Conservation (phyloP, 2,329 filamentous ascomycete genomes). For the Fusarium ramigenum region DNA sequence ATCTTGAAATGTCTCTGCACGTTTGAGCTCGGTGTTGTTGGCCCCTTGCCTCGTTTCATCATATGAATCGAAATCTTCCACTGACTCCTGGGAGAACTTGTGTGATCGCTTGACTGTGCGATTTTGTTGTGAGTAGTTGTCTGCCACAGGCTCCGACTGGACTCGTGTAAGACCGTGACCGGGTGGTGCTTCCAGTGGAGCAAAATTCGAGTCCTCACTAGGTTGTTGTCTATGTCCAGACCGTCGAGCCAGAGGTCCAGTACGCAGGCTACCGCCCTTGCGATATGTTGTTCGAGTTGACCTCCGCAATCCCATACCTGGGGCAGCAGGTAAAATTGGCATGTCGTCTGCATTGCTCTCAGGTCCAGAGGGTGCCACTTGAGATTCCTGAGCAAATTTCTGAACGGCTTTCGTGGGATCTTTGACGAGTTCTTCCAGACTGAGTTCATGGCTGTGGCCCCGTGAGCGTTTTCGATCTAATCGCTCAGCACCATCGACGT, state of each 20-base stretch:
- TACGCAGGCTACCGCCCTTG: constrained; percentile 83
- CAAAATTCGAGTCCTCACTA: constrained; percentile 55
- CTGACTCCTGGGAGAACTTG: constrained; percentile 58
- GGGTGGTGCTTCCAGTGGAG: constrained; percentile 56
- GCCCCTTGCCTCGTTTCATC: constrained; percentile 49
- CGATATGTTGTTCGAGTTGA: constrained; percentile 94
- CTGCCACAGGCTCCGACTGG: constrained; percentile 71
- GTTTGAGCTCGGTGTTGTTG: constrained; percentile 33
- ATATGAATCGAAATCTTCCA: constrained; percentile 58
- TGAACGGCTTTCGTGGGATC: constrained; percentile 78
- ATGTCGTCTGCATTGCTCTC: constrained; percentile 72
- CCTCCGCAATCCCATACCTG: constrained; percentile 82
- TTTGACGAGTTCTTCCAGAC: constrained; percentile 82
- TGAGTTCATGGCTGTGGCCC: constrained; percentile 68
- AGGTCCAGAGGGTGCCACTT: constrained; percentile 54
- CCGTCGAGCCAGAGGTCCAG: constrained; percentile 80
- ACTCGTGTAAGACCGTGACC: constrained; percentile 68
- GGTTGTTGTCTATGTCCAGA: constrained; percentile 70
- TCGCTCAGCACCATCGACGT: constrained; percentile 84
- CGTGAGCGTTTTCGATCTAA: constrained; percentile 78
- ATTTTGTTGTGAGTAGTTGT: constrained; percentile 68
- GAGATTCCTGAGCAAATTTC: constrained; percentile 69
- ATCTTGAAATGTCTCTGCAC: constrained; percentile 44
- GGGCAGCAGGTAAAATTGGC: constrained; percentile 83
- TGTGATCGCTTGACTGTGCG: constrained; percentile 59